These are phyloP conservation scores for Polygonum aviculare DNA, from an alignment of 148 eudicot species.

Conservation along the genomic window DNA sequence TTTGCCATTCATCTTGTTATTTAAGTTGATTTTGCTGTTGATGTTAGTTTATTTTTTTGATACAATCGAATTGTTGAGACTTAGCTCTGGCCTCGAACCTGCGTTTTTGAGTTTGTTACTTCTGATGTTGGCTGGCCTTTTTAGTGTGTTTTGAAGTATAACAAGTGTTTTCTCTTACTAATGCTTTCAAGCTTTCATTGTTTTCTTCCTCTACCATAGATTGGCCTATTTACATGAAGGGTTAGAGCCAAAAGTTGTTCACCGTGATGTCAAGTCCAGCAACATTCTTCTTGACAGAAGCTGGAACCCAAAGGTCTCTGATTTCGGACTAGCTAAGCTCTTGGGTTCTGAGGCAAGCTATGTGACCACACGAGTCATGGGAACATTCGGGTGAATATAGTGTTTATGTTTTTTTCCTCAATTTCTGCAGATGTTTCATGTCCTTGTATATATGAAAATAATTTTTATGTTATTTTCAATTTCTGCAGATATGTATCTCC, in stretches of 20 bases:
- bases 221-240: constrained; percentile 95
- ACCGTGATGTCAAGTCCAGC: constrained; percentile 93
- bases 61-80: background rate
- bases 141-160: background rate
- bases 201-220: constrained; percentile 25
- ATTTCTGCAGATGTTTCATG: background rate
- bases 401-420: background rate
- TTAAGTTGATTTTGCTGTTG: background rate
- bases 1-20: background rate
- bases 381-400: constrained; percentile 76
- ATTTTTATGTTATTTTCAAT: background rate
- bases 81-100: background rate
- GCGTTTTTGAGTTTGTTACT: background rate
- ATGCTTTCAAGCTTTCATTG: background rate
- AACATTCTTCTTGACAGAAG: constrained; percentile 80
- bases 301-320: constrained; percentile 89
- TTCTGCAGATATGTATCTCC: constrained; percentile 83
- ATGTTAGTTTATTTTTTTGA: background rate
- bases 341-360: constrained; percentile 84
- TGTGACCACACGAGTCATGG: constrained; percentile 96
- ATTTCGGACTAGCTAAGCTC: constrained; percentile 92
- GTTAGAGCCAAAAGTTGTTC: constrained; percentile 94
- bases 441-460: background rate
- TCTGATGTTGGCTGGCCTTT: background rate
- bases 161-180: background rate